phyloP scores from a whole-genome alignment of 2,329 filamentous ascomycete genomes.

The Knufia petricola region DNA sequence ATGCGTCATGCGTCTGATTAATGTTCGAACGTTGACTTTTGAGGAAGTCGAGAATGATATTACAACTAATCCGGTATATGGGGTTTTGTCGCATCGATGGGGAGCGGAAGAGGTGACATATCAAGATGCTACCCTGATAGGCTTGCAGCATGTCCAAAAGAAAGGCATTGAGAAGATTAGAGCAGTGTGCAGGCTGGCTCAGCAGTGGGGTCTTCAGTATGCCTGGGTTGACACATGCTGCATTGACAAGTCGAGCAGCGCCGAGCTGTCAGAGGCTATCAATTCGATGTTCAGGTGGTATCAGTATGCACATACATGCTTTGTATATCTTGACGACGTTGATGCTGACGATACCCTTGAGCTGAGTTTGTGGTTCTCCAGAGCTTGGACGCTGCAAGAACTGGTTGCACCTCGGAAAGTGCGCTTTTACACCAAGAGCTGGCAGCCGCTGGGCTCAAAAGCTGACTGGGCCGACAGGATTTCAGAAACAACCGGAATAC shows the following conservation, averaged over 20 bases:
- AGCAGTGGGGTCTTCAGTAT: neutral
- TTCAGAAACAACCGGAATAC: neutral
- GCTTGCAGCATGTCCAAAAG: neutral
- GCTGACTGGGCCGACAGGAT: neutral
- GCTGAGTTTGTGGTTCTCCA: conserved; percentile 7
- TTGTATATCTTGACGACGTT: conserved; percentile 10
- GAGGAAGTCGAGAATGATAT: conserved; percentile 12
- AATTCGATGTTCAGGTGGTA: conserved; percentile 21
- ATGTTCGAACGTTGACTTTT: conserved; percentile 15
- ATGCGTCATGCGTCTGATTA: conserved; percentile 17
- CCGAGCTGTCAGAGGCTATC: conserved; percentile 20
- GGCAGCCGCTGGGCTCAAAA: neutral
- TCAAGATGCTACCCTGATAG: conserved; percentile 8
- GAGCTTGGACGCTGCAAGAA: conserved; percentile 12
- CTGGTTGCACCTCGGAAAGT: conserved; percentile 8
- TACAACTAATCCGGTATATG: conserved; percentile 12
- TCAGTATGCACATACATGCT: conserved; percentile 14
- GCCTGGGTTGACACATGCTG: conserved; percentile 24
- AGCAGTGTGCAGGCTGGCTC: neutral
- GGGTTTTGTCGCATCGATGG: conserved; percentile 22
- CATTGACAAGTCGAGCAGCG: conserved; percentile 23
- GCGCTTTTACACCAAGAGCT: conserved; percentile 1
- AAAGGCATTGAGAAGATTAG: conserved; percentile 9
- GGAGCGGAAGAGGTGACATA: conserved; percentile 16
- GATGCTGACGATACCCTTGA: neutral